These are phyloP conservation scores for Pseudogymnoascus sp. DNA, from an alignment of 2,329 filamentous ascomycete genomes.

Conservation along the genomic window DNA sequence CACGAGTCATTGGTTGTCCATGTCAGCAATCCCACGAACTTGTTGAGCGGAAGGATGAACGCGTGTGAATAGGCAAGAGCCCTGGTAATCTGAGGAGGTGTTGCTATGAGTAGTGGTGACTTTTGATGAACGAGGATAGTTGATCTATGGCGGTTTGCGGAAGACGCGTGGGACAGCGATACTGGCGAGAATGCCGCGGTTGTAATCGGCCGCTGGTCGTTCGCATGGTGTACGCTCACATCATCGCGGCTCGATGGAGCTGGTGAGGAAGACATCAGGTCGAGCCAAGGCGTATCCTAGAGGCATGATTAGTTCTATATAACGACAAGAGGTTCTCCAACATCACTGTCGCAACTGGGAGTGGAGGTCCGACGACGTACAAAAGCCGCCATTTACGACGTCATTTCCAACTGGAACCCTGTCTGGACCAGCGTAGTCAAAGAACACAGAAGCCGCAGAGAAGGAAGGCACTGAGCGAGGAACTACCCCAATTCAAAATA, in stretches of 20 bases:
- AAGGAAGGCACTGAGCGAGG: not conserved
- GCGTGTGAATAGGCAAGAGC: conserved; percentile 94
- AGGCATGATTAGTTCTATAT: conserved; percentile 13
- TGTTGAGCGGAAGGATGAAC: conserved; percentile 83
- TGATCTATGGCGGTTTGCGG: conserved; percentile 67
- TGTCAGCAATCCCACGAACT: conserved; percentile 73
- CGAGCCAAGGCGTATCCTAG: conserved; percentile 30
- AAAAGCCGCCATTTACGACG: conserved; percentile 30
- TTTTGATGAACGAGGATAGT: conserved; percentile 96
- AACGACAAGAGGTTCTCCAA: not conserved
- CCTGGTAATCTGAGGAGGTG: conserved; percentile 87
- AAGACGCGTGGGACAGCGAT: conserved; percentile 56
- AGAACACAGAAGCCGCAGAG: not conserved
- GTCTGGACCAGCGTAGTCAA: conserved; percentile 1
- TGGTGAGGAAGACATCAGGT: conserved; percentile 27
- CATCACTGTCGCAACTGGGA: not conserved
- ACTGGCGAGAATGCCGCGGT: conserved; percentile 85
- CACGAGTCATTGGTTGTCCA: conserved; percentile 93
- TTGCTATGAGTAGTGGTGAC: conserved; percentile 83
- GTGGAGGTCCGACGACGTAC: conserved; percentile 19
- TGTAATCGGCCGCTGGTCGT: conserved; percentile 54
- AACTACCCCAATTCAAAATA: not conserved
- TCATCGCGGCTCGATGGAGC: conserved; percentile 22
- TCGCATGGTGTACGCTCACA: conserved; percentile 19
- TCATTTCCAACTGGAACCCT: conserved; percentile 21